Evolutionary conservation across 352 stramenopile species (phyloP), one percentile per base, ranked within the genome.

Genomic region (Globisporangium rhizosaccharum): DNA sequence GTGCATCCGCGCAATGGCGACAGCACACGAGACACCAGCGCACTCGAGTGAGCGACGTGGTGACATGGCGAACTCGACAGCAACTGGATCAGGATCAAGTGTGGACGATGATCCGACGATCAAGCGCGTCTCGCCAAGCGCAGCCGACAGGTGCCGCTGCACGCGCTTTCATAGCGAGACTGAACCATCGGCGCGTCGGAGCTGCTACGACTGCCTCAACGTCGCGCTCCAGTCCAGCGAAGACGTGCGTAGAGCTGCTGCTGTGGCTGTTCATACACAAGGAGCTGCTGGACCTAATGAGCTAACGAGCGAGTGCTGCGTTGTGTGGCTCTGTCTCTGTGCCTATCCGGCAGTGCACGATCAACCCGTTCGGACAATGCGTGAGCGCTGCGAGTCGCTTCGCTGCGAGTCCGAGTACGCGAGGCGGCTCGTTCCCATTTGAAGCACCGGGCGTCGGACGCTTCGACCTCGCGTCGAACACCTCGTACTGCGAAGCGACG

Each of bases 121-220:
- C 33, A 37, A 37, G 33, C 33, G 33, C 33, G 33, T 37, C 33
- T 37, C 33, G 33, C 33, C 33, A 0, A 37, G 33, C 7, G 54
- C 41, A 20, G 42, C 44, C 28, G 54, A 53, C 46, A 55, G 46
- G 12, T 61, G 55, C 25, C 12, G 20, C 6, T 61, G 55, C 9
- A 8, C 48, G 30, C 36, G 54, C 6, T 36, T 23, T n/a, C 20
- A 55, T 23, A 18, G 12, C 14, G 20, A 36, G 11, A 26, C 28
- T 8, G 20, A n/a, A 3, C 23, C 10, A 1, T 41, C 44, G 11
- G 18, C 64, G 0, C 70, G 72, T 14, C 68, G 76, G 7, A 73
- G 70, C 18, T 88, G 78, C 59, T 83, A 73, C 46, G 78, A 88
- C 61, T 88, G 78, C 56, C 63, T 88, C 12, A 84, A 84, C 47